Evolutionary conservation across 2,329 filamentous ascomycete genomes (phyloP), one percentile per base, ranked within the genome.

Genomic region (Pestalotiopsis sp.): DNA sequence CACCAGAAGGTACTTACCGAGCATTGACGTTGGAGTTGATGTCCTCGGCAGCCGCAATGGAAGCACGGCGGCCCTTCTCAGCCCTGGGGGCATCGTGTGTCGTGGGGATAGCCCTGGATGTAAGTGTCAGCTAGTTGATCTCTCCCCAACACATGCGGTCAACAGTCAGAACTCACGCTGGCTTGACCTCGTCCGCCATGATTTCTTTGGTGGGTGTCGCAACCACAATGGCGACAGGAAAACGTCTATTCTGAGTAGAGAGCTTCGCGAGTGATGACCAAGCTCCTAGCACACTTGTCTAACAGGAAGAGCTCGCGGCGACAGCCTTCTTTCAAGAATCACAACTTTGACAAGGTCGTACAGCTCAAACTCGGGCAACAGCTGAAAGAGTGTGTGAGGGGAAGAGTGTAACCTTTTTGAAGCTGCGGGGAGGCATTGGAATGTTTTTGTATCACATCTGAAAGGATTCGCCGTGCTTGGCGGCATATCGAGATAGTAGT

Each of bases 1-100:
- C 52, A 14, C 38, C 66, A 20, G 13, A 31, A 7, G 40, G 4
- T 25, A 77, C 81, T 27, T 75, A 85, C 83, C 80, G 84, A 68
- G 83, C 84, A 69, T 84, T 83, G 41, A 81, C 70, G 70, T 86
- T 86, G 68, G 80, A 74, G 70, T 84, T 83, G 56, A 85, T 80
- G 67, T 85, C 82, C 60, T 83, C 75, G 36, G 73, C 75, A 52
- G 73, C 69, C 57, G 76, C 75, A n/a, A 78, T 74, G 31, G 77
- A 74, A 25, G 73, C 70, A 61, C 73, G 77, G 27, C 72, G 75
- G 25, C 79, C 82, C 68, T 80, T 79, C 72, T 84, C 81, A 52
- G 78, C 75, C 41, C 76, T 77, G 41, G 77, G 74, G 65, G 77
- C 75, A 20, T 70, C 68, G 59, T 72, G 71, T 64, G 71, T 72